These are phyloP conservation scores for Luffa aegyptiaca DNA, from an alignment of 306 rosid species.

Conservation along the genomic window DNA sequence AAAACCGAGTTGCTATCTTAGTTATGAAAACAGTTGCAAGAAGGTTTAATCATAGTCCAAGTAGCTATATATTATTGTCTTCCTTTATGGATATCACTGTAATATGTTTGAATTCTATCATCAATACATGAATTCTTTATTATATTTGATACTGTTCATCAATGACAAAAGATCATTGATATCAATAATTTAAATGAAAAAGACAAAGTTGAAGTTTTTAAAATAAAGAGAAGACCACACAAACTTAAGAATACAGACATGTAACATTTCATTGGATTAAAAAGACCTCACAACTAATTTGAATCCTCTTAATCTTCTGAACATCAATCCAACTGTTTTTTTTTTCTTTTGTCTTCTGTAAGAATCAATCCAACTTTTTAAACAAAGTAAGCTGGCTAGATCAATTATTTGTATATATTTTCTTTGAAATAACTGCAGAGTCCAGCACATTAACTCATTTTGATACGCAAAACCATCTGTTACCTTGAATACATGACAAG, in stretches of 20 bases:
- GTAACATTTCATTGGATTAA: neutral
- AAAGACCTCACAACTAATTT: neutral
- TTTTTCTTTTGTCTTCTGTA: neutral
- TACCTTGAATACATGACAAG: neutral
- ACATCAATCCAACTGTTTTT: neutral
- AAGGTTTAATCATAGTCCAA: neutral
- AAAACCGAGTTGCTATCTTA: neutral
- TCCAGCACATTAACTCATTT: neutral
- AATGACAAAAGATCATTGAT: too few species aligned
- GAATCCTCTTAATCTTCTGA: neutral
- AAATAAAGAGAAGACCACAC: neutral
- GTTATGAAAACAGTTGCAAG: neutral
- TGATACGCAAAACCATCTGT: too few species aligned
- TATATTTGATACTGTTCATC: neutral
- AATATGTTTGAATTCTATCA: neutral
- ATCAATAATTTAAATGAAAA: neutral
- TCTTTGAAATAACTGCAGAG: neutral
- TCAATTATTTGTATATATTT: neutral
- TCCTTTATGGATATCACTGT: neutral
- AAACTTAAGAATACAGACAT: neutral
- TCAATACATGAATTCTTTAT: too few species aligned
- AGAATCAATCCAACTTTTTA: neutral
- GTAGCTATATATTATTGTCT: neutral
- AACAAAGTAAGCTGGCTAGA: neutral
- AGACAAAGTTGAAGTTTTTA: neutral